Conservation (phyloP, 2,329 filamentous ascomycete species). For the Juglanconis juglandina region DNA sequence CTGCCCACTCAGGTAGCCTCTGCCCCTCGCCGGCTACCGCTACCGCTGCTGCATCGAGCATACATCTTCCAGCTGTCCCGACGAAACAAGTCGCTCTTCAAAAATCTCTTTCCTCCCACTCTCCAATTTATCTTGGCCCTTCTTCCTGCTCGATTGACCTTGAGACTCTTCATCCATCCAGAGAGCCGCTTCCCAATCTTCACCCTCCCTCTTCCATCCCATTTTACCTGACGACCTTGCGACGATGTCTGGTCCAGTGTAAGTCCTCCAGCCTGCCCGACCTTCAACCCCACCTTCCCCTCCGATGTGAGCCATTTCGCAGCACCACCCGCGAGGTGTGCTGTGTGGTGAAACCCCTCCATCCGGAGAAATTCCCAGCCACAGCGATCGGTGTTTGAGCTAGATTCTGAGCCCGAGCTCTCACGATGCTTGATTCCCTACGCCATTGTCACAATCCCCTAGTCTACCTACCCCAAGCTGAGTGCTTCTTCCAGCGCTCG, state of each 20-base stretch:
- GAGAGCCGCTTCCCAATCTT: constrained; percentile 7
- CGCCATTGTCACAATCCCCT: constrained; percentile 17
- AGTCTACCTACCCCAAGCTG: constrained; percentile 27
- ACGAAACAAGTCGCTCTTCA: constrained; percentile 7
- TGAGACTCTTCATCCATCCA: constrained; percentile 10
- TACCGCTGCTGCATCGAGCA: constrained; percentile 10
- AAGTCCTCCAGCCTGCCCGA: constrained; percentile 40
- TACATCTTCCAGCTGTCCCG: constrained; percentile 10
- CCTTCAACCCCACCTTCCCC: constrained; percentile 28
- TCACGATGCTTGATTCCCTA: constrained; percentile 13
- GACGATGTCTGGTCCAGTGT: constrained; percentile 66
- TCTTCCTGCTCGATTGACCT: constrained; percentile 11
- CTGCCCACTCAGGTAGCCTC: background rate
- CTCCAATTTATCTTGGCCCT: constrained; percentile 10
- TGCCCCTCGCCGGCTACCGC: constrained; percentile 10
- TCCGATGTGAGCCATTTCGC: constrained; percentile 25
- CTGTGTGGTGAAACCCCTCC: constrained; percentile 18
- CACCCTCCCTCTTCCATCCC: constrained; percentile 23
- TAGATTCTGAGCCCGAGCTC: background rate
- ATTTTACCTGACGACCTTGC: constrained; percentile 8
- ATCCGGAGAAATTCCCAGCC: background rate
- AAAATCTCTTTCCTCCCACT: constrained; percentile 17
- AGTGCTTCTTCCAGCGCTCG: constrained; percentile 59
- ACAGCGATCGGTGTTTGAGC: background rate
- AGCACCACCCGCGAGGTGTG: constrained; percentile 16